A percentile compares a stretch with the other conserved stretches of the same genome.
Conservation (phyloP, 345 rosid species). For the Carallia pectinifolia region DNA sequence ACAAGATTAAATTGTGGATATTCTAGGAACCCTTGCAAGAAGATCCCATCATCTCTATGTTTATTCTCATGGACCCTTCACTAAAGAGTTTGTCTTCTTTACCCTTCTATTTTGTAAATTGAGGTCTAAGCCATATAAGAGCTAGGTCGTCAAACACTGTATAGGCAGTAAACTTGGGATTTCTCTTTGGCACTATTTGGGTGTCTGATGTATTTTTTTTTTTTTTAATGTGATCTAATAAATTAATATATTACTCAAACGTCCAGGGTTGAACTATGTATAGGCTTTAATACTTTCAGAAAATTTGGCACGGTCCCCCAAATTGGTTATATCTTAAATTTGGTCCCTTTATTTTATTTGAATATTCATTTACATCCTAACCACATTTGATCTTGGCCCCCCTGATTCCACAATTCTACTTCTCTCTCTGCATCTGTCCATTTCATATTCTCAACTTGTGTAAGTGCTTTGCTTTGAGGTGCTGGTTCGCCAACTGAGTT, state of each 20-base stretch:
- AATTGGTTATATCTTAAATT: too few relatives aligned
- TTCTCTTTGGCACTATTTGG: background rate
- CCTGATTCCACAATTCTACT: too few relatives aligned
- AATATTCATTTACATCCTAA: too few relatives aligned
- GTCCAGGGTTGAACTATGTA: background rate
- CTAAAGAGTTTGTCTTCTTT: conserved; percentile 1
- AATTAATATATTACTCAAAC: too few relatives aligned
- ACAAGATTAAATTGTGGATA: background rate
- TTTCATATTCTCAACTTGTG: background rate
- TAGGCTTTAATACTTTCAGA: too few relatives aligned
- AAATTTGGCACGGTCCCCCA: too few relatives aligned
- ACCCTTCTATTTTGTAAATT: background rate
- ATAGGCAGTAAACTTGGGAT: background rate
- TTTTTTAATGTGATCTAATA: background rate
- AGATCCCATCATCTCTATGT: background rate
- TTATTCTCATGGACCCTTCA: background rate
- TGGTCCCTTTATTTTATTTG: too few relatives aligned
- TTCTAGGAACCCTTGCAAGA: too few relatives aligned
- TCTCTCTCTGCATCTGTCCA: too few relatives aligned
- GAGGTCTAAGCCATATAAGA: background rate
- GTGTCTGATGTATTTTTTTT: background rate
- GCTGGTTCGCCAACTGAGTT: background rate
- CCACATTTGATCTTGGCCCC: too few relatives aligned
- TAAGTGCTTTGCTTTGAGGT: conserved; percentile 3
- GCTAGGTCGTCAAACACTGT: background rate